Conservation (phyloP, 2,329 filamentous ascomycete species). For the Pseudogymnoascus pannorum region DNA sequence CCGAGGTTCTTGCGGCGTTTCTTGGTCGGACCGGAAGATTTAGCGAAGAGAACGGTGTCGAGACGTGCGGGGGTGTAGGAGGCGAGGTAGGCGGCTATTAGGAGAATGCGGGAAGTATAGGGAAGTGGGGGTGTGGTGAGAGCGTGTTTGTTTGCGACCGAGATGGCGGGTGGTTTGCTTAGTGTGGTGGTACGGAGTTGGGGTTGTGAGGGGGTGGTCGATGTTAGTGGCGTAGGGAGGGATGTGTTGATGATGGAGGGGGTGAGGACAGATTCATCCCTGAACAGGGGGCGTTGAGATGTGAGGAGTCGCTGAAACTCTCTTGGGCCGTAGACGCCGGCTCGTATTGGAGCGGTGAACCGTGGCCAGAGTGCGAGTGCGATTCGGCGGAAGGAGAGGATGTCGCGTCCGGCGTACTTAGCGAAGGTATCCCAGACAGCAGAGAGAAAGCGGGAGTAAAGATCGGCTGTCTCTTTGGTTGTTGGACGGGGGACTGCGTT, state of each 20-base stretch:
- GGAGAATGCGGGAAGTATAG: conserved; percentile 63
- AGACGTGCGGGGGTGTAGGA: conserved; percentile 72
- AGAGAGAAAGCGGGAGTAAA: conserved; percentile 74
- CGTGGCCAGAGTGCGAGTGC: conserved; percentile 74
- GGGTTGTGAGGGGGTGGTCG: neutral
- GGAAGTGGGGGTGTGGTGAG: conserved; percentile 43
- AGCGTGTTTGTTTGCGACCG: conserved; percentile 39
- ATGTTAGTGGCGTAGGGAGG: conserved; percentile 15
- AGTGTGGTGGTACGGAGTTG: neutral
- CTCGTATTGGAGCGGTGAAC: conserved; percentile 71
- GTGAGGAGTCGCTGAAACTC: conserved; percentile 83
- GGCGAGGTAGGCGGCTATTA: conserved; percentile 72
- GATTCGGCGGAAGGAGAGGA: conserved; percentile 63
- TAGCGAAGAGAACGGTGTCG: conserved; percentile 67
- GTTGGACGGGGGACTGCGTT: conserved; percentile 18
- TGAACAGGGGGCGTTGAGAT: conserved; percentile 59
- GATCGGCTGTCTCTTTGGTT: conserved; percentile 50
- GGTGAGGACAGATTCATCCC: conserved; percentile 63
- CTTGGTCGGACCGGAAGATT: conserved; percentile 25
- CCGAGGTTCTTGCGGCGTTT: conserved; percentile 35
- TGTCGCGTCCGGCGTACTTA: conserved; percentile 70
- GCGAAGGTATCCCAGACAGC: conserved; percentile 83
- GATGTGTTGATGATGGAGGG: conserved; percentile 46
- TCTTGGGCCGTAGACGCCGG: conserved; percentile 64
- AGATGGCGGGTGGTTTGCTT: conserved; percentile 24